These are phyloP conservation scores for Lepiota venenata DNA, from an alignment of 768 basidiomycete genomes.

Conservation along the genomic window DNA sequence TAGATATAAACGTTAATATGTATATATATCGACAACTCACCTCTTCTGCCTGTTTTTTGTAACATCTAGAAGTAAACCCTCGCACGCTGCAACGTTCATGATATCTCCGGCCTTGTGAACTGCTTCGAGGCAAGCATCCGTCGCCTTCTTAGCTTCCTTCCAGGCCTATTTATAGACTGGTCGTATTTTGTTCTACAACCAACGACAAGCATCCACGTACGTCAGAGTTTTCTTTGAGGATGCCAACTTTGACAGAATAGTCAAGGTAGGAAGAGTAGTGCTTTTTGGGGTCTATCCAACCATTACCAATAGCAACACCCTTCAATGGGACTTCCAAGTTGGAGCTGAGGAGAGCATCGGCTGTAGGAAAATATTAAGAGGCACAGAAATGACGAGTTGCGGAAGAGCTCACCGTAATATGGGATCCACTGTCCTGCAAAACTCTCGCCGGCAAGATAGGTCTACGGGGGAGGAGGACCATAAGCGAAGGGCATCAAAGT, in stretches of 20 bases:
- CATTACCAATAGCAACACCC: slow-evolving; percentile 93
- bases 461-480: slow-evolving; percentile 42
- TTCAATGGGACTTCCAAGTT: slow-evolving; percentile 58
- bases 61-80: slow-evolving; percentile 47
- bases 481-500: slow-evolving; percentile 1
- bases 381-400: not conserved
- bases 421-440: slow-evolving; percentile 98
- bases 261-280: slow-evolving; percentile 93
- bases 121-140: slow-evolving; percentile 56
- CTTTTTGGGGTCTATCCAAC: slow-evolving; percentile 88
- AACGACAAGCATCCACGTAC: slow-evolving; percentile 35
- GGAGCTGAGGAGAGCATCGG: slow-evolving; percentile 70
- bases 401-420: slow-evolving; percentile 65
- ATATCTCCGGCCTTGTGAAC: slow-evolving; percentile 49
- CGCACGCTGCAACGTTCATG: slow-evolving; percentile 56
- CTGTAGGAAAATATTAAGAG: slow-evolving; percentile 32
- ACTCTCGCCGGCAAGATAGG: slow-evolving; percentile 94
- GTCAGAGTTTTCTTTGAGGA: slow-evolving; percentile 69
- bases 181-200: not conserved
- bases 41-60: slow-evolving; percentile 36
- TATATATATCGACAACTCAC: slow-evolving; percentile 22
- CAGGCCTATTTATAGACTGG: slow-evolving; percentile 45
- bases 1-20: not conserved
- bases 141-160: slow-evolving; percentile 50
- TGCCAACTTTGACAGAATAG: slow-evolving; percentile 74